Evolutionary conservation across 257 asterid species (phyloP).

Genomic region (Rehmannia glutinosa): DNA sequence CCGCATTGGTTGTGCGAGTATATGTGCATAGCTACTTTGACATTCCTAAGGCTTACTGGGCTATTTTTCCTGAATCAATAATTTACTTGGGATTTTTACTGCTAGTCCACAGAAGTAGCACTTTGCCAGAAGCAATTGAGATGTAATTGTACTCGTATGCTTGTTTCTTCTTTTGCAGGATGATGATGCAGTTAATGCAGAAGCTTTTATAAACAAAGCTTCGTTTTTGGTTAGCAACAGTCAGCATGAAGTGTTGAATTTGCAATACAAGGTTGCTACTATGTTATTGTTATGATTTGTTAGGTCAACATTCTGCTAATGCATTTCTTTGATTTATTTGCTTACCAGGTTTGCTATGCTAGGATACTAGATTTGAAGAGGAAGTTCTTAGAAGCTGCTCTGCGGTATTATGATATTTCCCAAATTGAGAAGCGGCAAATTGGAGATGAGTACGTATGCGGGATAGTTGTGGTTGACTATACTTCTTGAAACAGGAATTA

Average conservation of each 20-base stretch:
- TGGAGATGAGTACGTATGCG: constrained; percentile 82
- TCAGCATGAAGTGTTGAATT: constrained; percentile 83
- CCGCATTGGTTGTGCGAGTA: not conserved
- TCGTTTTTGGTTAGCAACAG: constrained; percentile 92
- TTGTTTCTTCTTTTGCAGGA: constrained; percentile 50
- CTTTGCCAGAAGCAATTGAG: not conserved
- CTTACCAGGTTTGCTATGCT: constrained; percentile 91
- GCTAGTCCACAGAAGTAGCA: not conserved
- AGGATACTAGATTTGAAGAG: constrained; percentile 94
- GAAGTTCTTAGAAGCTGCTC: constrained; percentile 97
- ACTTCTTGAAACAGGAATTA: not conserved
- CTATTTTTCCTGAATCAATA: not conserved
- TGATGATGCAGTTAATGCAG: constrained; percentile 98
- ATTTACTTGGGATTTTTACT: not conserved
- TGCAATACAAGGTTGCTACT: constrained; percentile 79
- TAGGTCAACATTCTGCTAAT: not conserved
- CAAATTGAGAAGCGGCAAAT: constrained; percentile 96
- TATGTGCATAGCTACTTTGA: not conserved
- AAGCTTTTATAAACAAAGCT: constrained; percentile 95
- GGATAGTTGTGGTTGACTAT: constrained; percentile 4
- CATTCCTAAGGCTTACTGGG: not conserved
- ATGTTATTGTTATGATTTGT: constrained; percentile 1
- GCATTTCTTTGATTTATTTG: not conserved
- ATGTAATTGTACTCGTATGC: constrained; percentile 11
- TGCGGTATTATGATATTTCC: constrained; percentile 93